phyloP scores from a whole-genome alignment of 2,329 filamentous ascomycete species.

The Emergomyces pasteurianus region DNA sequence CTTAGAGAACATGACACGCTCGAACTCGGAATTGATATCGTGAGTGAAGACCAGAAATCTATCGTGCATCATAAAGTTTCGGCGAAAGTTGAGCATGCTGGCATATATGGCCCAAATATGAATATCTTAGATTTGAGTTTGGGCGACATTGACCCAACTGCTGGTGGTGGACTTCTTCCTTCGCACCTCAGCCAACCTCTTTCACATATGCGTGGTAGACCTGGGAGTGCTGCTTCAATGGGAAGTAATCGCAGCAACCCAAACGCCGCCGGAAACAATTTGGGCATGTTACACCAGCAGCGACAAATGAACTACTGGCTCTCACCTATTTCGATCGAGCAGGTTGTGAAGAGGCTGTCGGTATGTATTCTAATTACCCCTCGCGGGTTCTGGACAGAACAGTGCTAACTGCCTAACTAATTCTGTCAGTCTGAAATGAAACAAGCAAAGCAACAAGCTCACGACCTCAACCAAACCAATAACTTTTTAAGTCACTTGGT shows the following conservation, averaged over 20 bases:
- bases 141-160: slow-evolving; percentile 71
- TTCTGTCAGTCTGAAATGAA: slow-evolving; percentile 68
- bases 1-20: slow-evolving; percentile 82
- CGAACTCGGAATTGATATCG: slow-evolving; percentile 94
- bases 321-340: slow-evolving; percentile 81
- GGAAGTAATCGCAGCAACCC: slow-evolving; percentile 46
- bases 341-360: slow-evolving; percentile 78
- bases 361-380: slow-evolving; percentile 35
- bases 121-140: slow-evolving; percentile 80
- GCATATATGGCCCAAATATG: slow-evolving; percentile 56
- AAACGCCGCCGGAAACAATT: slow-evolving; percentile 45
- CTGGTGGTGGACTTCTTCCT: slow-evolving; percentile 61
- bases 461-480: slow-evolving; percentile 71
- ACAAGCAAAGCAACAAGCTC: slow-evolving; percentile 72
- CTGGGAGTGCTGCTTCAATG: slow-evolving; percentile 55
- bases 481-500: slow-evolving; percentile 70
- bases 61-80: slow-evolving; percentile 98
- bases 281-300: slow-evolving; percentile 54
- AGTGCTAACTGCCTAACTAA: slow-evolving; percentile 8
- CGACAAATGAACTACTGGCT: slow-evolving; percentile 72
- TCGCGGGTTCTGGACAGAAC: neutral
- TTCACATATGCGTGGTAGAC: slow-evolving; percentile 56
- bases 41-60: slow-evolving; percentile 96
- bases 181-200: slow-evolving; percentile 53
- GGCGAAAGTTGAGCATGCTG: slow-evolving; percentile 90